phyloP scores from a whole-genome alignment of 345 rosid genomes.

The Syzygium aqueum region DNA sequence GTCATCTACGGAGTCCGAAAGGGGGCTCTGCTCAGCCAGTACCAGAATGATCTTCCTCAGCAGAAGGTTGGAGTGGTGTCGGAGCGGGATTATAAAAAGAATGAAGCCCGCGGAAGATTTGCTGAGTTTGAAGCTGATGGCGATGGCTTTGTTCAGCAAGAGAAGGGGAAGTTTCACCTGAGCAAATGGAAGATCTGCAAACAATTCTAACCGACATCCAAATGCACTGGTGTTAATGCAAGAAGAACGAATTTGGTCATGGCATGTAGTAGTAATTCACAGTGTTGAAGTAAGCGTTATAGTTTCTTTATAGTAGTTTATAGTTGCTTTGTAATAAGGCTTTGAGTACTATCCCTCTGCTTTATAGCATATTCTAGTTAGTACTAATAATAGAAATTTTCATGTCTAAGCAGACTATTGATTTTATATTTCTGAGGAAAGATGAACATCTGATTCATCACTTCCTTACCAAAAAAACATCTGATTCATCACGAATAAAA shows the following conservation, averaged over 20 bases:
- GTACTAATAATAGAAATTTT: not conserved
- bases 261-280: not conserved
- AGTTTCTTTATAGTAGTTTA: not conserved
- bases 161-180: slow-evolving; percentile 2
- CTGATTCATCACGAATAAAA: not conserved
- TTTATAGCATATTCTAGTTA: not conserved
- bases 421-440: not conserved
- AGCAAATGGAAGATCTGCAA: slow-evolving; percentile 3
- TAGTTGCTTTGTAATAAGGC: not conserved
- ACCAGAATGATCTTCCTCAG: not conserved
- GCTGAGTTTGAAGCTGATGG: not conserved
- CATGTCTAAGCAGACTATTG: not conserved
- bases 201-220: not conserved
- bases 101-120: not conserved
- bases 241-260: not conserved
- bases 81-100: not conserved
- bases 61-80: not conserved
- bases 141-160: not conserved
- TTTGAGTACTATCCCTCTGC: not conserved
- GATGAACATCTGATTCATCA: no score
- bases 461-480: no score
- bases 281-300: not conserved
- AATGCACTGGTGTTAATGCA: not conserved
- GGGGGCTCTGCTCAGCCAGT: not conserved
- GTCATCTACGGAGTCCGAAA: not conserved